Conservation (phyloP, 805 yeast genomes). For the Hanseniaspora mollemarum region DNA sequence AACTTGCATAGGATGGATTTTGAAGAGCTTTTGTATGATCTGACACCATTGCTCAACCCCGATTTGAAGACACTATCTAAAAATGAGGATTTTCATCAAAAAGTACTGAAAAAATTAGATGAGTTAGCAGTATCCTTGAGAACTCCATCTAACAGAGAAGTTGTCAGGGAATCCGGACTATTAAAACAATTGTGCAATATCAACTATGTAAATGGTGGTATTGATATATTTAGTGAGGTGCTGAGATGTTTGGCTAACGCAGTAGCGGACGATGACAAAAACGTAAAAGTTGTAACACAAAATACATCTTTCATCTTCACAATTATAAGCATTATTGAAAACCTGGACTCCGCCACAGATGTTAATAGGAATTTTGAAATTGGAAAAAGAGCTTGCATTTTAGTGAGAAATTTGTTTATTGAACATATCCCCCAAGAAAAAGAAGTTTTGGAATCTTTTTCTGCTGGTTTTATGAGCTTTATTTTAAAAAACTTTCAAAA, state of each 20-base stretch:
- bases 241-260: conserved; percentile 29
- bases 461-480: not conserved
- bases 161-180: conserved; percentile 22
- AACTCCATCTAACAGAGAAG: conserved; percentile 25
- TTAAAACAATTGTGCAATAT: conserved; percentile 19
- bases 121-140: conserved; percentile 27
- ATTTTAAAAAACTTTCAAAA: not conserved
- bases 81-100: conserved; percentile 20
- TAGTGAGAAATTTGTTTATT: conserved; percentile 25
- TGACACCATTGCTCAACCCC: conserved; percentile 24
- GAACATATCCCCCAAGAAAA: conserved; percentile 17
- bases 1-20: conserved; percentile 26
- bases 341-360: conserved; percentile 13
- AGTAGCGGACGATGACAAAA: conserved; percentile 27
- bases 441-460: not conserved
- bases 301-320: conserved; percentile 18
- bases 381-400: conserved; percentile 25
- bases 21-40: conserved; percentile 26
- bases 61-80: not conserved
- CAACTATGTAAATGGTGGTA: conserved; percentile 12
- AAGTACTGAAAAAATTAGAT: conserved; percentile 19
- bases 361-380: conserved; percentile 17
- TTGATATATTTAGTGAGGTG: conserved; percentile 24
- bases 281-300: conserved; percentile 20
- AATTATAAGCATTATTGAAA: conserved; percentile 20